Evolutionary conservation across 768 basidiomycete species (phyloP).

Genomic region (Tremella fuciformis): DNA sequence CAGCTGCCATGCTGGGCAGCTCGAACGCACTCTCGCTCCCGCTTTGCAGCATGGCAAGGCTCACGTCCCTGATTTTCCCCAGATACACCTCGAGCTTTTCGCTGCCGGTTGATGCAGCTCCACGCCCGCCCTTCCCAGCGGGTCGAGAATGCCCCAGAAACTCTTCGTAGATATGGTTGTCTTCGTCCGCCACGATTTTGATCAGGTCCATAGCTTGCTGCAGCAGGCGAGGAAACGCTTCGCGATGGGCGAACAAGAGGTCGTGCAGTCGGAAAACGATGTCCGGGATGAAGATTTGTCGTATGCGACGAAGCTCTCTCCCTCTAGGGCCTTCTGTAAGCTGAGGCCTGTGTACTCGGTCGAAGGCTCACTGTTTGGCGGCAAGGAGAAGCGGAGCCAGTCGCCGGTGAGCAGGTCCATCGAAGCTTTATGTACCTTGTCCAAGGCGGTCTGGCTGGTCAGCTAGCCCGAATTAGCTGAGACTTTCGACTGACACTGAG

Average conservation of each 20-base stretch:
- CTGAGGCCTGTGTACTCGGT: no score
- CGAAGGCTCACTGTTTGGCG: conserved; percentile 34
- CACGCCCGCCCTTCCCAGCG: neutral
- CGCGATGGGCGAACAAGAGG: conserved; percentile 64
- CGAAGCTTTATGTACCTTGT: conserved; percentile 65
- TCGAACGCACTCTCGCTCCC: conserved; percentile 11
- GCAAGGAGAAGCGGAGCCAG: conserved; percentile 30
- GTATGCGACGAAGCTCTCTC: conserved; percentile 71
- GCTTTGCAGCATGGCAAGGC: conserved; percentile 65
- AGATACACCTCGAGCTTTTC: conserved; percentile 70
- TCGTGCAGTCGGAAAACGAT: conserved; percentile 80
- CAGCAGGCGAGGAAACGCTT: conserved; percentile 64
- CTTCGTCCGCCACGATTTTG: conserved; percentile 83
- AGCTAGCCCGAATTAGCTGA: neutral
- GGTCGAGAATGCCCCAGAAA: conserved; percentile 57
- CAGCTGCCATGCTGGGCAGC: no score
- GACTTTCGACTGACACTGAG: conserved; percentile 22
- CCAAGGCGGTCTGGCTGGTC: conserved; percentile 56
- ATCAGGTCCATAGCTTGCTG: conserved; percentile 70
- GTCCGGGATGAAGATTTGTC: conserved; percentile 85
- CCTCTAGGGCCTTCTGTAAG: conserved; percentile 57
- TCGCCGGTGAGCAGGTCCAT: conserved; percentile 62
- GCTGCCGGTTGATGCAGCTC: conserved; percentile 55
- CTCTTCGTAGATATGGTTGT: conserved; percentile 79
- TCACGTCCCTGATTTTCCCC: conserved; percentile 66